Base-by-base conservation (phyloP, 2,329 filamentous ascomycete genomes). In the Fusarium sp. region DNA sequence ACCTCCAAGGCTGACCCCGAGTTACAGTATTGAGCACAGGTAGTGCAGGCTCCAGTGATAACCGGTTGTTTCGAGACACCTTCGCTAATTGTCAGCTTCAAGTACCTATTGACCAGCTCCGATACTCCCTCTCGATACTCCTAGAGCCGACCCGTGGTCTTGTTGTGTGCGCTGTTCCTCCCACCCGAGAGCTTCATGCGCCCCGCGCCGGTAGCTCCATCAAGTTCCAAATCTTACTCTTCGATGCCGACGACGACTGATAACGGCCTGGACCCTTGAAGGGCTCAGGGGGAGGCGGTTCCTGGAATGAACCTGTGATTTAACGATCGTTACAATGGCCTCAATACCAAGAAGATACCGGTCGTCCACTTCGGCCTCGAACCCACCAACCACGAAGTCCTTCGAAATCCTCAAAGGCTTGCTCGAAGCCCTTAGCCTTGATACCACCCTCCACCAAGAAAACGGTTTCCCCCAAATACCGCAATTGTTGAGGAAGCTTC, bases 311-410 rank as follows among this genome's bases (percentile, higher is more conserved):
- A 62, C 56, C 42, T 36, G 56, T 51, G 60, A 69, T 58, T 52
- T 60, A 45, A 69, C 45, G 49, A 68, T 61, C 43, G 63, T 61
- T 64, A 84, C 76, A 76, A 88, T 88, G 84, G 82, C 86, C 65
- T 77, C 81, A 62, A 82, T 83, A 67, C 80, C 84, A 58, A 83
- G 87, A 76, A 85, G 89, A 63, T 89, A 89, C 75, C 87, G 89
- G 70, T 89, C 89, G 63, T 90, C 88, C 61, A 91, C 89, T 42
- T 87, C 88, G 62, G 83, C 87, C 63, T 91, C 89, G 43, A 83
- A 80, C 46, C 82, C 86, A 50, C 82, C 85, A 53, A 85, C 82
- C 55, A 87, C 88, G 68, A 89, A 91, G 79, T 86, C 88, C 38
- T 85, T 86, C 69, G 87, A 89, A 72, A 84, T 89, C 51, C 80